These are phyloP conservation scores for Sordariomycetes sp. DNA, from an alignment of 2,329 filamentous ascomycete genomes.

Conservation along the genomic window DNA sequence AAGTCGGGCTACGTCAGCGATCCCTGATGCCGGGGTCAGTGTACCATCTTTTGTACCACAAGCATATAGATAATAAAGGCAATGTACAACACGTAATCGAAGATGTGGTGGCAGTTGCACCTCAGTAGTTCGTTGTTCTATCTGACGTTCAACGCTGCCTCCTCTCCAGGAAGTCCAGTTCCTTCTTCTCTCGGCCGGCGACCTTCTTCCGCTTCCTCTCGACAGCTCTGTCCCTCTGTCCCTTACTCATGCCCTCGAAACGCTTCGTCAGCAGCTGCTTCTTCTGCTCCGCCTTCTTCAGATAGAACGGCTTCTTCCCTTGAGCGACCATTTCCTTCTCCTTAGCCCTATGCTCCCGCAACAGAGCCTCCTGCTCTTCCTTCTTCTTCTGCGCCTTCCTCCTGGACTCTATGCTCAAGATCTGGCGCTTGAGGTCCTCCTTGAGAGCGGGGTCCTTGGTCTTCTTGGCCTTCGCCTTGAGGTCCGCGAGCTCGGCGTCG, in stretches of 20 bases:
- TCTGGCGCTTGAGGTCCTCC: slow-evolving; percentile 60
- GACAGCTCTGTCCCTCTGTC: slow-evolving; percentile 74
- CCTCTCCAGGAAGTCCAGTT: slow-evolving; percentile 38
- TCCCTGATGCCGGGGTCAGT: neutral
- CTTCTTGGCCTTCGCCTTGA: slow-evolving; percentile 58
- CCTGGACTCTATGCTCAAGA: slow-evolving; percentile 71
- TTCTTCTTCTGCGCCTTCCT: slow-evolving; percentile 62
- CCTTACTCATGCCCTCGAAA: slow-evolving; percentile 76
- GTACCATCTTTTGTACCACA: slow-evolving; percentile 2
- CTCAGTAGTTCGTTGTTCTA: too few relatives aligned
- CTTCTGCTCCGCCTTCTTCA: slow-evolving; percentile 91
- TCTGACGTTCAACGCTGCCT: slow-evolving; percentile 1
- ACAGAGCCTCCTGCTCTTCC: slow-evolving; percentile 59
- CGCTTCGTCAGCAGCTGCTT: slow-evolving; percentile 71
- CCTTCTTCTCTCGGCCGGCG: slow-evolving; percentile 74
- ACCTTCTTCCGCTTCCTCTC: slow-evolving; percentile 87
- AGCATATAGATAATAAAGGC: too few relatives aligned
- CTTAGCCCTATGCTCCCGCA: slow-evolving; percentile 66
- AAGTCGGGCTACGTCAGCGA: slow-evolving; percentile 20
- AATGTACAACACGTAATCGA: too few relatives aligned
- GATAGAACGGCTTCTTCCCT: slow-evolving; percentile 87
- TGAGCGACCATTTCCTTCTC: slow-evolving; percentile 80
- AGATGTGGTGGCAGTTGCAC: too few relatives aligned
- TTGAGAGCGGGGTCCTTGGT: slow-evolving; percentile 56
- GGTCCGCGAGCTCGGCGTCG: slow-evolving; percentile 67